These are phyloP conservation scores for Lipomyces yamanashiensis DNA, from an alignment of 805 yeast genomes.

Conservation along the genomic window DNA sequence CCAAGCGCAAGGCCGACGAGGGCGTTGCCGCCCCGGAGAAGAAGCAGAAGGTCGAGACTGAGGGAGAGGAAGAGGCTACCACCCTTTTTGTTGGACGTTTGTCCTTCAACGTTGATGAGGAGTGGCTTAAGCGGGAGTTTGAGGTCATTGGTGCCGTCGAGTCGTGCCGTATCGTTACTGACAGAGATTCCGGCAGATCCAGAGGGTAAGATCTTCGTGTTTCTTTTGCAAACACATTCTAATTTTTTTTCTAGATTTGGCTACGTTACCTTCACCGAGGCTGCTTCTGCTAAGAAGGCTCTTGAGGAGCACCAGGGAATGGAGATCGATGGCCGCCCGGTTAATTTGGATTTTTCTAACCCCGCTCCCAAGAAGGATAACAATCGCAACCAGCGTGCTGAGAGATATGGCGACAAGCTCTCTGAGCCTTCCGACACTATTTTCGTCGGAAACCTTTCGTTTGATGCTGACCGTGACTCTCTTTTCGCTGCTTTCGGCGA, in stretches of 20 bases:
- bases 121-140: constrained; percentile 87
- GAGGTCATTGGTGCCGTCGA: constrained; percentile 79
- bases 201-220: constrained; percentile 69
- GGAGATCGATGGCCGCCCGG: constrained; percentile 96
- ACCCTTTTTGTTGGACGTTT: constrained; percentile 96
- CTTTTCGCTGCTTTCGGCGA: constrained; percentile 74
- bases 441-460: constrained; percentile 94
- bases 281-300: constrained; percentile 83
- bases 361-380: constrained; percentile 67
- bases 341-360: constrained; percentile 90
- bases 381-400: constrained; percentile 72
- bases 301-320: constrained; percentile 82
- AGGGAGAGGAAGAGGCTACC: constrained; percentile 63
- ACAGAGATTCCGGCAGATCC: constrained; percentile 88
- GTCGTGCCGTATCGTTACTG: constrained; percentile 90
- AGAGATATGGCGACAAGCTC: constrained; percentile 85
- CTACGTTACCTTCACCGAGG: constrained; percentile 88
- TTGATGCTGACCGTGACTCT: constrained; percentile 81
- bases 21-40: constrained; percentile 50
- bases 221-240: not conserved
- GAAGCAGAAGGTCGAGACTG: constrained; percentile 53
- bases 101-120: constrained; percentile 96
- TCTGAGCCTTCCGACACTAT: constrained; percentile 94
- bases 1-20: constrained; percentile 52
- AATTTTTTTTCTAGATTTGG: constrained; percentile 39